Base-by-base conservation (phyloP, 2,329 filamentous ascomycete genomes). In the Akanthomyces dipterigenus region DNA sequence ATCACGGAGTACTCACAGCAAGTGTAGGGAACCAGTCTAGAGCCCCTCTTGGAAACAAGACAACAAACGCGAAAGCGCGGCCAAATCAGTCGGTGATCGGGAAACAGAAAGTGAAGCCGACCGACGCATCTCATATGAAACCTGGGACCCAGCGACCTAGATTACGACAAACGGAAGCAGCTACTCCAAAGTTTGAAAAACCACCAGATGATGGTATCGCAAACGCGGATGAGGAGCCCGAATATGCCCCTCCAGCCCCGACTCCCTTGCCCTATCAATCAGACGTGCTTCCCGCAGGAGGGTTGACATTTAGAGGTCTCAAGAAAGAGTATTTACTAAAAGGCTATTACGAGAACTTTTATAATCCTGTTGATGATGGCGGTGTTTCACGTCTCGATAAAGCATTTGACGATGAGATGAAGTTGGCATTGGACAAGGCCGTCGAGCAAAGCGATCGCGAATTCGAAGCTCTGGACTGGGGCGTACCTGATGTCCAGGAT, bases 11-110 rank as follows among this genome's bases (percentile, higher is more conserved):
- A 22, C 28, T 57, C 5, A 31, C 43, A 54, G 48, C 28, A 8
- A 26, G 20, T 55, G 53, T 51, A 74, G 74, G 67, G 14, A 69
- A 70, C 31, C 85, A 86, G 63, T 87, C 80, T 63, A 87, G 93
- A 69, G 92, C 93, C 42, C 90, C 91, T 14, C 78, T 99, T 53
- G 93, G 93, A 38, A 88, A 91, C 80, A 99, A 99, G 76, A 98
- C 93, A 1, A 98, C 95, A 57, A 99, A 99, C 74, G 91, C 90
- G 59, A 98, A 96, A 78, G 83, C 88, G 63, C 85, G 80, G 70
- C 81, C 80, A 55, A 82, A 86, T 66, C 87, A 89, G 65, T 87
- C 86, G 4, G 84, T 84, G 7, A 87, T 83, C 34, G 87, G 83
- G 36, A 88, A 87, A 68, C 78, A 77, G 62, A 78, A 80, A 24